Evolutionary conservation across 148 eudicot genomes (phyloP), one percentile per base, ranked within the genome.

Genomic region (Dianthus caryophyllus): DNA sequence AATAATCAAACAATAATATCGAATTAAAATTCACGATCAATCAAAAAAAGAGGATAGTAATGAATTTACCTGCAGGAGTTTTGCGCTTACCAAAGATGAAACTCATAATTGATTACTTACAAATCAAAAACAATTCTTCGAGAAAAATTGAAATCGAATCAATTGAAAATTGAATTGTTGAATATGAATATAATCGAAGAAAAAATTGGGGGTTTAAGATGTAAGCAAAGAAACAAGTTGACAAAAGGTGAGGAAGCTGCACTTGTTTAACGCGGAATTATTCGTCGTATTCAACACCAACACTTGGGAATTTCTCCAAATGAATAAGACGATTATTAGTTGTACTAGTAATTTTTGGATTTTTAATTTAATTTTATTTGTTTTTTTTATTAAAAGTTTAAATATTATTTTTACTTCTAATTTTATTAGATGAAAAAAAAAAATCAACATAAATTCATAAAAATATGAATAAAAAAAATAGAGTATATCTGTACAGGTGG

Each of bases 51-150:
- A 52, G 20, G n/a, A n/a, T n/a, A n/a, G 33, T 21, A 56, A 22
- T 29, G 4, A 3, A 25, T 64, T n/a, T 44, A 88, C 97, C 97
- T 88, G 97, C 96, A 22, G 97, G 97, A 39, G 96, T 86, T 67
- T 91, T 91, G 44, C 84, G 78, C 78, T 88, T 85, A 60, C 97
- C 96, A 73, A 91, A 91, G 55, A 91, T 72, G 68, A 88, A 91
- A 84, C 96, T 91, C 97, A 91, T 91, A 52, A 62, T 75, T 17
- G 44, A 21, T 52, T 17, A 2, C 20, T 12, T 61, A 36, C 25
- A 36, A 39, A 33, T 60, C 20, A 60, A 60, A 12, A n/a, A n/a
- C n/a, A n/a, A 47, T n/a, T 60, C 26, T 36, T 36, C 1, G 16
- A 31, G 16, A 7, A 2, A n/a, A 16, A 27, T 53, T 16, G 62